Conservation (phyloP, 176 grass and related monocot species). For the Oryza meyeriana region DNA sequence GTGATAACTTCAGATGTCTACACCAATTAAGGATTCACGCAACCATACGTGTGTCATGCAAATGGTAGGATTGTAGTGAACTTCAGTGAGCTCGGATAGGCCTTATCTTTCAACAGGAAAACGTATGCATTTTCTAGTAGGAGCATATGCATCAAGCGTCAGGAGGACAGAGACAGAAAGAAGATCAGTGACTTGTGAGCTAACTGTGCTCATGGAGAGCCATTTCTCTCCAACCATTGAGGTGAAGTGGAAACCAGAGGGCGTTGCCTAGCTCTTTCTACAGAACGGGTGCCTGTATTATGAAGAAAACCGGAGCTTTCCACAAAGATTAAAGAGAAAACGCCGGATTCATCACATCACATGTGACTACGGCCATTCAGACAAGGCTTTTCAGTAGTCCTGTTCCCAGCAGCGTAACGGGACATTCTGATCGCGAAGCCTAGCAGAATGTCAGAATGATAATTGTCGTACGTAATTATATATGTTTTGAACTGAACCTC, state of each 20-base stretch:
- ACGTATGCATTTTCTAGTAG: slow-evolving; percentile 25
- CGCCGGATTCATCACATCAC: not conserved
- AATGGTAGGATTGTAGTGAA: not conserved
- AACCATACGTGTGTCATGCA: not conserved
- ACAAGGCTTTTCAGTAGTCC: not conserved
- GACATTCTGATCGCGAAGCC: not conserved
- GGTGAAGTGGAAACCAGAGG: slow-evolving; percentile 11
- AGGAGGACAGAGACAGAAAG: not conserved
- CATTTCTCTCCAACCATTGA: not conserved
- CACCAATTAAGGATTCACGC: not conserved
- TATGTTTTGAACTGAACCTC: not conserved
- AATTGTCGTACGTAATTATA: not conserved
- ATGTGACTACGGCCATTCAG: not conserved
- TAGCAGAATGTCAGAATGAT: not conserved
- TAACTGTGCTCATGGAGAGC: not conserved
- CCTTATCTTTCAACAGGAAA: not conserved
- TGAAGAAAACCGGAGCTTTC: not conserved
- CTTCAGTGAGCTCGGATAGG: not conserved
- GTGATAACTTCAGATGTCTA: no score
- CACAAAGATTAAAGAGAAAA: not conserved
- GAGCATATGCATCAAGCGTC: not conserved
- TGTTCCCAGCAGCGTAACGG: not conserved
- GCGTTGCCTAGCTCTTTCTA: not conserved
- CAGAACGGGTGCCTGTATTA: not conserved
- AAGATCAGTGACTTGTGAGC: slow-evolving; percentile 10